Evolutionary conservation across 108 stramenopile genomes (phyloP), one percentile per base, ranked within the genome.

Genomic region (Fragilariopsis cylindrus): DNA sequence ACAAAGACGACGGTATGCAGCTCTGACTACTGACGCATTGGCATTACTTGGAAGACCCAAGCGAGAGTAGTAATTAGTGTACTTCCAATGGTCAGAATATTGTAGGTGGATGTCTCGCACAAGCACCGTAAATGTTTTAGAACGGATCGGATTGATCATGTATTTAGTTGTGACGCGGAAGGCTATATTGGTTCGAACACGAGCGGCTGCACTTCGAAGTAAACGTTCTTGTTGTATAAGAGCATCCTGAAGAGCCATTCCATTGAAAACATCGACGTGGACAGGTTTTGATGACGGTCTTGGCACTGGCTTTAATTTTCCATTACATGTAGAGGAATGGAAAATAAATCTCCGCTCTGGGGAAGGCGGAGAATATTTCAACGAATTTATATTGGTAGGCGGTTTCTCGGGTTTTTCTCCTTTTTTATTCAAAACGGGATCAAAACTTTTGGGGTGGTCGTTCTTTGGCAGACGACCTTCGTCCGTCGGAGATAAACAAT

Each of bases 171-270:
- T 5, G 19, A 45, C 70, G 6, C 19, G 41, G 5, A 50, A 44
- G 30, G 44, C 60, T 4, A 40, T 52, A 15, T 65, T 53, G 54
- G 30, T 50, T 6, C 79, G 78, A 6, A 86, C 54, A 16, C 79
- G 57, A 40, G 72, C 77, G 42, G 82, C 82, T 45, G 85, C 53
- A 50, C 66, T 67, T 21, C 54, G 48, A 39, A 86, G 70, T 3
- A 86, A 57, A 3, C 85, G 72, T 65, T 86, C 82, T 55, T 86
- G 85, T 48, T 81, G 72, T 49, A 60, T 60, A 7, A 46, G 48
- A 2, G 85, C 85, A 40, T 76, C 78, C 21, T 85, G 80, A 19
- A 49, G 11, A n/a, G 67, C 46, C 69, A 68, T 68, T 18, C 67
- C 67, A 4, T 50, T 16, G 12, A 68, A 52, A 47, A 12, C 50